Percentiles rank a stretch among this genome's conserved stretches.
These are phyloP conservation scores for Aspergillus neotritici DNA, from an alignment of 2,329 filamentous ascomycete species.

Conservation along the genomic window DNA sequence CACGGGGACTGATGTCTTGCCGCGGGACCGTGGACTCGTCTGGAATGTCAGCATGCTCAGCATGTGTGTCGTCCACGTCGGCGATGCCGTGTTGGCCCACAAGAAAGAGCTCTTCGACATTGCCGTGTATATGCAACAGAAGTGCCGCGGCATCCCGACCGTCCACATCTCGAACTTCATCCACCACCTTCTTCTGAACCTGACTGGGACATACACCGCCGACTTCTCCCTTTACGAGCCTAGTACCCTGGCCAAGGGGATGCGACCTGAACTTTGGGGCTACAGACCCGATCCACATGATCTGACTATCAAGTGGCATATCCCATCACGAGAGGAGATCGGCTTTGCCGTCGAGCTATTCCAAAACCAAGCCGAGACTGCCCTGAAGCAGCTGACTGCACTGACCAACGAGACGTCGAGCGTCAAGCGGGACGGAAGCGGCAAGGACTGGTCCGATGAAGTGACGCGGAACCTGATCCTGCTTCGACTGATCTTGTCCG, in stretches of 20 bases:
- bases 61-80: constrained; percentile 97
- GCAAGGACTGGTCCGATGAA: constrained; percentile 98
- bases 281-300: constrained; percentile 66
- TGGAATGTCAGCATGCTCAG: constrained; percentile 97
- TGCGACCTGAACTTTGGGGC: constrained; percentile 80
- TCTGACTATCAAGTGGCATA: constrained; percentile 85
- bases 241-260: constrained; percentile 62
- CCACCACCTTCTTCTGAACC: constrained; percentile 88
- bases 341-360: constrained; percentile 87
- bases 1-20: constrained; percentile 86
- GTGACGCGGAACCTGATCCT: constrained; percentile 84
- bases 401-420: constrained; percentile 77
- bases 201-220: constrained; percentile 89
- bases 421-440: constrained; percentile 86
- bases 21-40: constrained; percentile 83
- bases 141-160: constrained; percentile 86
- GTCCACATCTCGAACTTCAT: constrained; percentile 97
- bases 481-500: constrained; percentile 80
- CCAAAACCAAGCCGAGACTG: constrained; percentile 71
- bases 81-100: constrained; percentile 80
- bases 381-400: constrained; percentile 66
- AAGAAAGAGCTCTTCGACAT: constrained; percentile 85
- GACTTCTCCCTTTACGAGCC: constrained; percentile 85
- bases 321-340: constrained; percentile 71
- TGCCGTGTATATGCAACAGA: constrained; percentile 92